These are phyloP conservation scores for Leucocoprinus sp. DNA, from an alignment of 768 basidiomycete genomes.

Conservation along the genomic window DNA sequence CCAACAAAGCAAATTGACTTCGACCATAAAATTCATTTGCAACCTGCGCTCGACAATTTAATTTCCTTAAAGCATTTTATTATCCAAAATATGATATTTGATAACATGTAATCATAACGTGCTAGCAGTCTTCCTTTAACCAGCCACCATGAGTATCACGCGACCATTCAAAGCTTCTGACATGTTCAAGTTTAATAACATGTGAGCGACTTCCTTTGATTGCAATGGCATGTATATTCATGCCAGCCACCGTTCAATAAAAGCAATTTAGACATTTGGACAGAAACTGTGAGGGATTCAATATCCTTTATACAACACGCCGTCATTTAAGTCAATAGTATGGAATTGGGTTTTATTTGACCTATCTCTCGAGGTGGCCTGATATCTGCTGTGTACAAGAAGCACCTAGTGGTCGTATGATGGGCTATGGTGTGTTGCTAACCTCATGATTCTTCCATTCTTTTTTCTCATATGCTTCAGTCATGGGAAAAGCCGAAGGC, in stretches of 20 bases:
- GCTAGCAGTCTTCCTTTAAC: neutral
- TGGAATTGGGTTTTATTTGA: conserved; percentile 81
- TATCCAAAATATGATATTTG: too few species aligned
- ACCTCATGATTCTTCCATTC: neutral
- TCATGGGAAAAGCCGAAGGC: conserved; percentile 93
- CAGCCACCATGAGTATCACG: conserved; percentile 67
- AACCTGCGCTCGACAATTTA: too few species aligned
- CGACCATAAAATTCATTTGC: too few species aligned
- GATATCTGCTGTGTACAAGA: conserved; percentile 83
- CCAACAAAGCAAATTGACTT: too few species aligned
- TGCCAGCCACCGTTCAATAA: neutral
- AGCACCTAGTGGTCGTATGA: conserved; percentile 73
- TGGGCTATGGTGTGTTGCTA: conserved; percentile 73
- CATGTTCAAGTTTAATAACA: conserved; percentile 88
- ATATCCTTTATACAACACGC: neutral
- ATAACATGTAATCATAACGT: too few species aligned
- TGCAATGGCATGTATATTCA: neutral
- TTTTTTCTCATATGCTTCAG: conserved; percentile 33
- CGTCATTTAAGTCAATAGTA: conserved; percentile 46
- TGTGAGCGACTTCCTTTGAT: conserved; percentile 39
- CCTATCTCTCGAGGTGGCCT: conserved; percentile 86
- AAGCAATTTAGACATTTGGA: conserved; percentile 95
- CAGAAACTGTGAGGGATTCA: conserved; percentile 71
- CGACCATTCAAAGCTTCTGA: conserved; percentile 85
- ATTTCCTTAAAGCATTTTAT: too few species aligned